These are phyloP conservation scores for Rhododendron mucronatum DNA, from an alignment of 148 eudicot species.

Conservation along the genomic window DNA sequence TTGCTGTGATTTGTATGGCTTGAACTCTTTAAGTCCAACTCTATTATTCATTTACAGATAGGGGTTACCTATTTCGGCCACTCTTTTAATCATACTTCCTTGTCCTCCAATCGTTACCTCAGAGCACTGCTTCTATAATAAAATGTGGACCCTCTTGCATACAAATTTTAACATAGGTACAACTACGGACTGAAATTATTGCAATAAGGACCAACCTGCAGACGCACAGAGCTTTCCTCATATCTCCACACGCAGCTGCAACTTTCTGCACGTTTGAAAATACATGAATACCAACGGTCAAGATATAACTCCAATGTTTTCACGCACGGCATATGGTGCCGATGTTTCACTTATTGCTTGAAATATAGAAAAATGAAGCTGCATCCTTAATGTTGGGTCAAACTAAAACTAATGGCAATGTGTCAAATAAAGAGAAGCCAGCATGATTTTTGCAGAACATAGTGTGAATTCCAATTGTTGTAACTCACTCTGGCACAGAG, in stretches of 20 bases:
- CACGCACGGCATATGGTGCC: neutral
- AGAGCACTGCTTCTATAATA: neutral
- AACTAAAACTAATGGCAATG: neutral
- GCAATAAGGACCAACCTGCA: conserved; percentile 62
- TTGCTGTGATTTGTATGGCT: neutral
- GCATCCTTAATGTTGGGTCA: neutral
- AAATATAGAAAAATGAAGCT: neutral
- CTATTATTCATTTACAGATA: neutral
- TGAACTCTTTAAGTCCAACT: neutral
- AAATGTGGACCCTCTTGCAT: neutral
- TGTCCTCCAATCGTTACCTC: neutral
- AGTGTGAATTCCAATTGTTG: neutral
- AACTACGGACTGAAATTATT: neutral
- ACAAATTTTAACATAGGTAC: neutral
- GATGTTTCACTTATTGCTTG: conserved; percentile 47
- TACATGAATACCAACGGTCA: neutral
- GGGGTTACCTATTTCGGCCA: neutral
- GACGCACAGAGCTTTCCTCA: conserved; percentile 83
- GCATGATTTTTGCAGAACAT: neutral
- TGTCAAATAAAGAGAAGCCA: conserved; percentile 3
- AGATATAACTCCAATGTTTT: neutral
- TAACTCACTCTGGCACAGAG: conserved; percentile 91
- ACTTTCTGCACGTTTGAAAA: conserved; percentile 58
- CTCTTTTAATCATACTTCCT: neutral
- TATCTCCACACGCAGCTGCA: conserved; percentile 95